These are phyloP conservation scores for Simplicillium aogashimaense DNA, from an alignment of 2,329 filamentous ascomycete genomes.

Conservation along the genomic window DNA sequence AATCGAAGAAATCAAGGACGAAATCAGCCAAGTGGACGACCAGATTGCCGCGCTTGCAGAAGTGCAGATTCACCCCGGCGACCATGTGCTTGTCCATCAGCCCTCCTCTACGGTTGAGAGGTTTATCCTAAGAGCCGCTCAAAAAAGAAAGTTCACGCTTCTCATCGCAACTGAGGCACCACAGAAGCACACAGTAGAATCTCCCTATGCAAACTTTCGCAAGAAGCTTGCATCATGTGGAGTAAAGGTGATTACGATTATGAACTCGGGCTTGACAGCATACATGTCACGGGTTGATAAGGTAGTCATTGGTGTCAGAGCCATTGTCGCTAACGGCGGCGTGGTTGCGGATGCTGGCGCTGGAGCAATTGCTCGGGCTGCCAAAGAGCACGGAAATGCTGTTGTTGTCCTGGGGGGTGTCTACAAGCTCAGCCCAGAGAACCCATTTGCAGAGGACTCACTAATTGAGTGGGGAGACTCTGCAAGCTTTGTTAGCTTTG, in stretches of 20 bases:
- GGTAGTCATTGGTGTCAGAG: constrained; percentile 81
- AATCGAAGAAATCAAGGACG: constrained; percentile 92
- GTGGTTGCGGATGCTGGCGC: constrained; percentile 80
- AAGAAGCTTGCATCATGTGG: constrained; percentile 72
- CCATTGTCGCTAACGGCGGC: constrained; percentile 80
- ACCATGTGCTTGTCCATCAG: constrained; percentile 83
- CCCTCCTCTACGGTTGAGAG: constrained; percentile 80
- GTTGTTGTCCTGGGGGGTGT: constrained; percentile 86
- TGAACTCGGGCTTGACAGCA: constrained; percentile 78
- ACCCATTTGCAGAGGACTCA: constrained; percentile 71
- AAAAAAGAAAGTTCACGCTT: constrained; percentile 86
- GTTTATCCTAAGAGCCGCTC: constrained; percentile 78
- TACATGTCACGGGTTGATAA: constrained; percentile 96
- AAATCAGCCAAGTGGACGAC: constrained; percentile 85
- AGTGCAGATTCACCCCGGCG: constrained; percentile 86
- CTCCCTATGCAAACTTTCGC: constrained; percentile 47
- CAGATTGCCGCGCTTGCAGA: constrained; percentile 84
- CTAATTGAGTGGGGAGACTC: constrained; percentile 83
- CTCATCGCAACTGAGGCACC: constrained; percentile 63
- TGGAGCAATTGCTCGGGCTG: constrained; percentile 72
- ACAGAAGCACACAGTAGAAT: constrained; percentile 24
- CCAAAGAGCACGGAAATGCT: constrained; percentile 69
- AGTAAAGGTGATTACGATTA: constrained; percentile 73
- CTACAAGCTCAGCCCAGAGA: constrained; percentile 88
- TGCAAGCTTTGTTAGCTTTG: constrained; percentile 64